Conservation (phyloP, 2,329 filamentous ascomycete species). For the Coniochaeta prunicola region DNA sequence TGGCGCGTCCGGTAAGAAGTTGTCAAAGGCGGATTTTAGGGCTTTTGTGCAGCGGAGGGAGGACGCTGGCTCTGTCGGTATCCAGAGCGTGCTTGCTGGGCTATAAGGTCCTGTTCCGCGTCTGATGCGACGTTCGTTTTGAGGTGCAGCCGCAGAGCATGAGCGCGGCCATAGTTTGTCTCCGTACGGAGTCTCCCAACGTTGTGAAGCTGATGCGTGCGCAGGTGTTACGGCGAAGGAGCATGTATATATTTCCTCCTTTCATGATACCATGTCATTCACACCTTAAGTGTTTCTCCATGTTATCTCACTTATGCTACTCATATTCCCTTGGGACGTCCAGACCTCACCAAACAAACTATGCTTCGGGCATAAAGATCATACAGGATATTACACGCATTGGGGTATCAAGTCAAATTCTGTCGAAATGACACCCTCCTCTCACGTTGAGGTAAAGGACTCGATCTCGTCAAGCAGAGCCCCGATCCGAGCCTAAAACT, state of each 20-base stretch:
- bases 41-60: conserved; percentile 80
- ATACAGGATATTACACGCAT: not conserved
- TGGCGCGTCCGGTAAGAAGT: conserved; percentile 40
- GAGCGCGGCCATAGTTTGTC: not conserved
- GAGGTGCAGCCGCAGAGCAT: not conserved
- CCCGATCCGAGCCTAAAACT: not conserved
- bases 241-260: not conserved
- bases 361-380: no score
- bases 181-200: not conserved
- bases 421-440: not conserved
- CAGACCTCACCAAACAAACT: no score
- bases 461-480: not conserved
- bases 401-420: not conserved
- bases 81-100: conserved; percentile 73
- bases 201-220: not conserved
- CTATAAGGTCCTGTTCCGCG: conserved; percentile 28
- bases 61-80: conserved; percentile 71
- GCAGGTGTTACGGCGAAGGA: not conserved
- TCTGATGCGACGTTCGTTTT: not conserved
- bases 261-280: not conserved
- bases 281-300: not conserved
- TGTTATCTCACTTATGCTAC: not conserved
- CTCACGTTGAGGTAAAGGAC: not conserved
- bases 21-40: conserved; percentile 65
- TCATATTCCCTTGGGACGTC: not conserved